Base-by-base conservation (phyloP, 164 flowering plant genomes). In the Taxillus chinensis region DNA sequence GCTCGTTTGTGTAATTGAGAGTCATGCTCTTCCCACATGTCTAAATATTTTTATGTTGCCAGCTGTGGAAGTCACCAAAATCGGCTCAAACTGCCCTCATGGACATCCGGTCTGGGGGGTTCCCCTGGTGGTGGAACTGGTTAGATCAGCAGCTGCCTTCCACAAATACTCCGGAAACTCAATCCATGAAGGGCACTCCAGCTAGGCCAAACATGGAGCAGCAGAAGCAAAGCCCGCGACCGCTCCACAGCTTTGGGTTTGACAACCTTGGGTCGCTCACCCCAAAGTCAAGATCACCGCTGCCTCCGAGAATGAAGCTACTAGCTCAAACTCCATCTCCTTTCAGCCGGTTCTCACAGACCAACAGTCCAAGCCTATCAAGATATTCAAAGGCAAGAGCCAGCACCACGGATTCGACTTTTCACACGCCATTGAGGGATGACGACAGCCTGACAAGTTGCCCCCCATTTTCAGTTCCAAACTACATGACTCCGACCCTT, bases 81-180 rank as follows among this genome's bases (percentile, higher is more conserved):
- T 71, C 87, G 37, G 73, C 79, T 48, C 82, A 77, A 51, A 45
- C 71, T 40, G 70, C 76, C 60, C 62, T 75, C 6, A 57, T 70
- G 57, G 91, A 81, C 62, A 64, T 80, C 56, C 74, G 80, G 39
- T 61, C 86, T 0, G 84, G 85, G 8, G 90, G 86, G 42, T 79
- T 76, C 39, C 97, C 97, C 0, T 85, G 92, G 87, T 86, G 92
- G 92, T 88, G 97, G 97, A 93, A 76, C 76, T 88, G 96, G 95
- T 51, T 93, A 52, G 95, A 93, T 16, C 80, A 83, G 10, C 89
- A 79, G 55, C 69, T 74, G 3, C 82, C 86, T 64, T 67, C 81
- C 0, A 12, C 76, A 11, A 66, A 70, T 41, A 39, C 70, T 50
- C 60, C 76, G 5, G 77, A 79, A 58, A 75, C 49, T 69, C 73